These are phyloP conservation scores for Xylariales sp. DNA, from an alignment of 2,329 filamentous ascomycete genomes.

Conservation along the genomic window DNA sequence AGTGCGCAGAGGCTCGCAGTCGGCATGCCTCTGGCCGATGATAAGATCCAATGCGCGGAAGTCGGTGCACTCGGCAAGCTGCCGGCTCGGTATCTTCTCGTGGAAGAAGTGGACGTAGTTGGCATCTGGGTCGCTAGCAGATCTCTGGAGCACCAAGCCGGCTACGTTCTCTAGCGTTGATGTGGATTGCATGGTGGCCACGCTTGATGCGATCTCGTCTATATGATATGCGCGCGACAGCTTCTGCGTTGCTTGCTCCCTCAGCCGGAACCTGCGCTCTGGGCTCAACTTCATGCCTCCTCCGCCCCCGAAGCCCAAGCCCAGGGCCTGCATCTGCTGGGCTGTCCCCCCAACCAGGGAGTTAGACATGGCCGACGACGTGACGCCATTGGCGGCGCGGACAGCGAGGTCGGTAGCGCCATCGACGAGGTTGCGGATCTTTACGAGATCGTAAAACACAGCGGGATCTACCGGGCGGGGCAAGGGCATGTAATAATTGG, in stretches of 20 bases:
- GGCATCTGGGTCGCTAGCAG: constrained; percentile 64
- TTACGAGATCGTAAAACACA: constrained; percentile 79
- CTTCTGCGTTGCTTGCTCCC: constrained; percentile 75
- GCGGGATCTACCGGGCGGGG: constrained; percentile 75
- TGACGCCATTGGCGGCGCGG: constrained; percentile 69
- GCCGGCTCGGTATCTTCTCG: constrained; percentile 77
- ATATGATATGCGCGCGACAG: constrained; percentile 72
- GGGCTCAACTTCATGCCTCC: constrained; percentile 65
- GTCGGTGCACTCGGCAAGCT: constrained; percentile 68
- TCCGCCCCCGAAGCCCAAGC: constrained; percentile 55
- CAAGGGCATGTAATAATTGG: constrained; percentile 72
- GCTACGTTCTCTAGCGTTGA: constrained; percentile 75
- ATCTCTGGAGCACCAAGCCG: constrained; percentile 65
- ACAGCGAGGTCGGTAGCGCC: constrained; percentile 76
- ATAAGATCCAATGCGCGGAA: constrained; percentile 64
- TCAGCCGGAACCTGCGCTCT: constrained; percentile 73
- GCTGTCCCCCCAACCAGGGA: constrained; percentile 35
- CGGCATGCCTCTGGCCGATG: constrained; percentile 57
- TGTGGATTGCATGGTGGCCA: constrained; percentile 78
- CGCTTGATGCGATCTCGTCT: constrained; percentile 79
- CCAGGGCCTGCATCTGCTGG: constrained; percentile 32
- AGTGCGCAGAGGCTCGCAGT: constrained; percentile 66
- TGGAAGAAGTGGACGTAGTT: constrained; percentile 92
- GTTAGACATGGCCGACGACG: constrained; percentile 59
- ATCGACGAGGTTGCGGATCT: constrained; percentile 75